Base-by-base conservation (phyloP, 2,329 filamentous ascomycete species). In the Fusarium palustre region DNA sequence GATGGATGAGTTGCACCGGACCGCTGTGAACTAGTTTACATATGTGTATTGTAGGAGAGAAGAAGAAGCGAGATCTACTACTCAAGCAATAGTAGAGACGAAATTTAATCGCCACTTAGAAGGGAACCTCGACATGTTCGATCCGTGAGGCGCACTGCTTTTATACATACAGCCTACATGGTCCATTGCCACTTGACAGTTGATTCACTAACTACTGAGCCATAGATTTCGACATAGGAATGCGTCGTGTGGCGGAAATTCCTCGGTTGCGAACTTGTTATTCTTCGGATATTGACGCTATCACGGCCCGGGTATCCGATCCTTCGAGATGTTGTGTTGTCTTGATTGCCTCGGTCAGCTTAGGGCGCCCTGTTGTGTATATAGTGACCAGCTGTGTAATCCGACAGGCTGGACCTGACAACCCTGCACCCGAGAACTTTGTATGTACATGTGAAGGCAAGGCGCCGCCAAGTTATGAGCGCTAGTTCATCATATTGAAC, bases 261-360 rank as follows among this genome's bases (percentile, higher is more conserved):
- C 72, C 54, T 74, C 72, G 72, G 72, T 54, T 62, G 50, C 31
- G 36, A 49, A 36, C 41, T 60, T 72, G 66, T 43, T 68, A 70
- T 70, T 66, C 63, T 66, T 73, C 70, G 72, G 72, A 56, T 64
- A 55, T 55, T 63, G 49, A 58, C 72, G 72, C 72, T 57, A 60
- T 69, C 46, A 43, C 70, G 72, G 72, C 52, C 72, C 72, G 72
- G 20, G 28, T 28, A 73, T 43, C 72, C 72, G 72, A 54, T 41
- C 45, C 52, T 54, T 31, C 47, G 53, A 38, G 47, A 38, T 47
- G 33, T 62, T 47, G 34, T 62, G 47, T 33, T 34, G 25, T 41
- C 39, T 52, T 28, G 58, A 64, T 36, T 47, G 53, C 43, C 36
- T 60, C 28, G 30, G 42, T 36, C 25, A 33, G 41, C 43, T 50